phyloP scores from a whole-genome alignment of 2,329 filamentous ascomycete genomes.

The Xylaria sp. region DNA sequence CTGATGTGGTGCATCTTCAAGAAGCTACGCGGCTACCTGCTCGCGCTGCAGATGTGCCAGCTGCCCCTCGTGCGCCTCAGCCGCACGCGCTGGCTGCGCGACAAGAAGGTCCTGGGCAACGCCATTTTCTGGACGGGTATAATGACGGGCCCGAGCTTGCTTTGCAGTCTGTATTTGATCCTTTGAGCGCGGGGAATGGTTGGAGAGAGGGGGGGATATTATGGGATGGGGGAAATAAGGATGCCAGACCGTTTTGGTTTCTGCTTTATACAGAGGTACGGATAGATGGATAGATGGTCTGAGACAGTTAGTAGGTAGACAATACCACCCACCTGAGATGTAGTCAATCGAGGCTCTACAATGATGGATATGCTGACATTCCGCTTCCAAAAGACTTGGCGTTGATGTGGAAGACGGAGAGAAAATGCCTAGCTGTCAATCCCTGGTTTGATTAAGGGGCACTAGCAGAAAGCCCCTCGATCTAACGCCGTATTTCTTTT shows the following conservation, averaged over 20 bases:
- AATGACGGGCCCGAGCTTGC: constrained; percentile 78
- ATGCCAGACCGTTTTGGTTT: background rate
- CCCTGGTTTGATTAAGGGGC: background rate
- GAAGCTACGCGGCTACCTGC: constrained; percentile 78
- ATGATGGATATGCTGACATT: background rate
- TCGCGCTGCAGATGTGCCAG: constrained; percentile 79
- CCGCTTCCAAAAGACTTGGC: no score
- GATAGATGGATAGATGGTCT: background rate
- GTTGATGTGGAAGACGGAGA: background rate
- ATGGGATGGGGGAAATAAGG: background rate
- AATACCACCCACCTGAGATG: background rate
- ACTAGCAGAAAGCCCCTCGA: background rate
- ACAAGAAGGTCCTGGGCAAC: constrained; percentile 73
- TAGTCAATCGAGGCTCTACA: background rate
- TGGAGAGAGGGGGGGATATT: background rate
- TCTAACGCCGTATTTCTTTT: no score
- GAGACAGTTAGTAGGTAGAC: background rate
- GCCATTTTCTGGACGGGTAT: constrained; percentile 82
- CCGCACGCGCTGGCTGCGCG: constrained; percentile 72
- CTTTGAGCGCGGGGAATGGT: constrained; percentile 44
- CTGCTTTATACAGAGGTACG: background rate
- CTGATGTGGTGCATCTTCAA: constrained; percentile 85
- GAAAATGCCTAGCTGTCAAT: background rate
- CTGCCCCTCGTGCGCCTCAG: constrained; percentile 76
- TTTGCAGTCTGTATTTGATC: constrained; percentile 70